Conservation (phyloP, 176 grass and related monocot genomes). For the Aegilops umbellulata region DNA sequence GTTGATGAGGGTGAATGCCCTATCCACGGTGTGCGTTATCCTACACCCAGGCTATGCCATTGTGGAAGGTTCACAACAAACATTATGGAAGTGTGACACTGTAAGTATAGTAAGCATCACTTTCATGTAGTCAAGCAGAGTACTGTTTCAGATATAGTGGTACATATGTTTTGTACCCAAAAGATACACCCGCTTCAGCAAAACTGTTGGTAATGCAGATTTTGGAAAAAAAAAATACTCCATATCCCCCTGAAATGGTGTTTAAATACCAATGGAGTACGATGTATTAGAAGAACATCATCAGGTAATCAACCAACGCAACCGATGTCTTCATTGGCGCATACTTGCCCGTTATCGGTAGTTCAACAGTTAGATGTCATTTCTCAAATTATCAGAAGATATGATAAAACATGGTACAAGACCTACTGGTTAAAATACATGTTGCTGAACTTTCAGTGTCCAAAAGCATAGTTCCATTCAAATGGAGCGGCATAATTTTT, state of each 20-base stretch:
- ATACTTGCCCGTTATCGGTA: not conserved
- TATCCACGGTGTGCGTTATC: not conserved
- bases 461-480: not conserved
- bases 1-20: not conserved
- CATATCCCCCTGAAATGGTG: slow-evolving; percentile 4
- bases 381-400: not conserved
- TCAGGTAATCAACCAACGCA: not conserved
- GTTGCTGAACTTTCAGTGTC: not conserved
- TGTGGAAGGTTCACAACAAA: not conserved
- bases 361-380: not conserved
- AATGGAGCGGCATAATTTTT: not conserved
- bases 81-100: not conserved
- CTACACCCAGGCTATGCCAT: not conserved
- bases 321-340: not conserved
- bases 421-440: not conserved
- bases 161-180: not conserved
- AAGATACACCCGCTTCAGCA: not conserved
- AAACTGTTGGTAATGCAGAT: not conserved
- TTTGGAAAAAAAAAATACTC: not conserved
- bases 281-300: not conserved
- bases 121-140: not conserved
- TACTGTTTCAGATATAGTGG: not conserved
- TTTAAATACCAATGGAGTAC: not conserved
- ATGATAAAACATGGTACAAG: not conserved
- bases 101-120: not conserved